Conservation (phyloP, 805 yeast genomes). For the Wickerhamiella azyma region DNA sequence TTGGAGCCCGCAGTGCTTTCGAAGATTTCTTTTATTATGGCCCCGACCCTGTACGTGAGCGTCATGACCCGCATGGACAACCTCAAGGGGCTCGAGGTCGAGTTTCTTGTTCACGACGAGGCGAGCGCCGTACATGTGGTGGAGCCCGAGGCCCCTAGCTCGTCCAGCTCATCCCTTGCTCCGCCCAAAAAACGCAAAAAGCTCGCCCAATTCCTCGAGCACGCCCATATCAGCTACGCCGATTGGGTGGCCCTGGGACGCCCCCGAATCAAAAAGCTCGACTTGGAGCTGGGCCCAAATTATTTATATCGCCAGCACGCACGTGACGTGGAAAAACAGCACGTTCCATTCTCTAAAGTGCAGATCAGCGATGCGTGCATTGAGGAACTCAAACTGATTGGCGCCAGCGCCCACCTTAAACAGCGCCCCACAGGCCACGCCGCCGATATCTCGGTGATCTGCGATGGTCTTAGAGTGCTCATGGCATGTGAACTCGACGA, state of each 20-base stretch:
- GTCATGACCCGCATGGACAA: background rate
- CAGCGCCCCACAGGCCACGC: background rate
- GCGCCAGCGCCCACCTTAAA: background rate
- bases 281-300: slow-evolving; percentile 4
- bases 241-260: slow-evolving; percentile 3
- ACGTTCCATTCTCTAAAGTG: background rate
- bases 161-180: too few relatives aligned
- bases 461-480: background rate
- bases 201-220: background rate
- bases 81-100: background rate
- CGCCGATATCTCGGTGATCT: background rate
- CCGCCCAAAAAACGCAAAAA: too few relatives aligned
- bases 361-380: background rate
- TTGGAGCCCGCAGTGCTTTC: background rate
- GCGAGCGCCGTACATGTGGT: background rate
- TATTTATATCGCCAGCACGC: background rate
- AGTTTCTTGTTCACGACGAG: background rate
- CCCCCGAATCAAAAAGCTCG: background rate
- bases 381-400: slow-evolving; percentile 5
- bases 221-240: background rate
- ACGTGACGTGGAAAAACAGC: background rate
- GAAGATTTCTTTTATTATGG: background rate
- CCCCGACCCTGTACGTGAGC: background rate
- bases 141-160: too few relatives aligned
- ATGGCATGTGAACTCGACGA: background rate